These are phyloP conservation scores for Solanum virginianum DNA, from an alignment of 257 asterid species.

Conservation along the genomic window DNA sequence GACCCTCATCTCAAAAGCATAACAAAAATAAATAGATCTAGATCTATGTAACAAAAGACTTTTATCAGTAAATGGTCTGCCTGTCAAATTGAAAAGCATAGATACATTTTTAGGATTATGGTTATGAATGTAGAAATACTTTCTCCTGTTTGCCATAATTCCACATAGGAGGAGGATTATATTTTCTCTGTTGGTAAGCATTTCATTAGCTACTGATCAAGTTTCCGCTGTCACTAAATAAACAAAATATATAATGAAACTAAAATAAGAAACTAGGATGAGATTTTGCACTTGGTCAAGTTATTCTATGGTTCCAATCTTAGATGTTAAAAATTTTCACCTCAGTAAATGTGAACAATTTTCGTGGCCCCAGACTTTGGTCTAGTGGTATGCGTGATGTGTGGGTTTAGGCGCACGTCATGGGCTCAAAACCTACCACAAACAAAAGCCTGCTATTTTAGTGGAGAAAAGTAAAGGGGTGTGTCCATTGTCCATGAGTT, in stretches of 20 bases:
- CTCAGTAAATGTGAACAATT: neutral
- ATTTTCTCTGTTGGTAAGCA: too few relatives aligned
- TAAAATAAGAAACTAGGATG: neutral
- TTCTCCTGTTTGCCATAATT: too few relatives aligned
- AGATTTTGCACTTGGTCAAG: neutral
- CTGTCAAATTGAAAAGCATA: too few relatives aligned
- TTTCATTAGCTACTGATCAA: neutral
- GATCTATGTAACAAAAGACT: too few relatives aligned
- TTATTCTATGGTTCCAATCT: neutral
- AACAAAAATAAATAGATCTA: too few relatives aligned
- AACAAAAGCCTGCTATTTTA: neutral
- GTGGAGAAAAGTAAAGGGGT: neutral
- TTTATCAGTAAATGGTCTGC: too few relatives aligned
- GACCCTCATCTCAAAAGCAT: too few relatives aligned
- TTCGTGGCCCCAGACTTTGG: too few relatives aligned
- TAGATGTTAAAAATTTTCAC: neutral
- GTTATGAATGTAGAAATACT: too few relatives aligned
- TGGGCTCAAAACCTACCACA: neutral
- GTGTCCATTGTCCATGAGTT: neutral
- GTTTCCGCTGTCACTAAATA: neutral
- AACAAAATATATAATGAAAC: neutral
- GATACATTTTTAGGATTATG: too few relatives aligned
- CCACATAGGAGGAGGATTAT: too few relatives aligned
- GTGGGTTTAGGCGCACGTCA: neutral
- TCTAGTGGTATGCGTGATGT: neutral